Conservation (phyloP, 768 basidiomycete species). For the Termitomyces sp. region DNA sequence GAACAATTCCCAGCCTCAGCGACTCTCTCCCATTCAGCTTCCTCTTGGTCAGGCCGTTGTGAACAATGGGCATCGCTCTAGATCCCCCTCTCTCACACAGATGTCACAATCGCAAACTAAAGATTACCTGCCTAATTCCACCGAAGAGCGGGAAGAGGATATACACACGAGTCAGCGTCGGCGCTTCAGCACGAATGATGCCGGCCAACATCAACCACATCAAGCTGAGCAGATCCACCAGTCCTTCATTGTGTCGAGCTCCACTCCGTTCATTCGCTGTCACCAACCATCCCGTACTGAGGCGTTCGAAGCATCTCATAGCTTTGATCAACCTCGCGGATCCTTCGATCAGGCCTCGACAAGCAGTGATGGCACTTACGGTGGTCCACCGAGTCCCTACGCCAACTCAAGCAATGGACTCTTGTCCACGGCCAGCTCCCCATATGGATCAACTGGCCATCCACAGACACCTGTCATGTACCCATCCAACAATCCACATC, state of each 20-base stretch:
- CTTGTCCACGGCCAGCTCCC: slow-evolving; percentile 23
- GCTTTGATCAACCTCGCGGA: slow-evolving; percentile 15
- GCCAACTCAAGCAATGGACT: slow-evolving; percentile 17
- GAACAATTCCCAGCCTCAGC: slow-evolving; percentile 2
- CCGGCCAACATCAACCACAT: slow-evolving; percentile 15
- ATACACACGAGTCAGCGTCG: slow-evolving; percentile 10
- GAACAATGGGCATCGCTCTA: slow-evolving; percentile 16
- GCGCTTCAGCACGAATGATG: slow-evolving; percentile 15
- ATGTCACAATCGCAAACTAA: slow-evolving; percentile 12
- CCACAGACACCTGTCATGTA: slow-evolving; percentile 23
- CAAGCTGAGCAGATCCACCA: slow-evolving; percentile 9
- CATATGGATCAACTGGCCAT: slow-evolving; percentile 21
- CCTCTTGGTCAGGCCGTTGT: not conserved
- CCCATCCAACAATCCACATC: slow-evolving; percentile 8
- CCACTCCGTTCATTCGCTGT: slow-evolving; percentile 1
- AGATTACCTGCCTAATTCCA: slow-evolving; percentile 15
- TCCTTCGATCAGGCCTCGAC: slow-evolving; percentile 9
- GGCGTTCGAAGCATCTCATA: slow-evolving; percentile 15
- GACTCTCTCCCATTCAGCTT: not conserved
- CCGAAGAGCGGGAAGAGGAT: slow-evolving; percentile 6
- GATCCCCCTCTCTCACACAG: slow-evolving; percentile 20
- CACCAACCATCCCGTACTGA: slow-evolving; percentile 15
- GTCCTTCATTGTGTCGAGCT: slow-evolving; percentile 8
- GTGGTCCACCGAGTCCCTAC: slow-evolving; percentile 20
- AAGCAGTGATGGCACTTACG: not conserved